Evolutionary conservation across 352 stramenopile species (phyloP).

Genomic region (Phytophthora vignae): DNA sequence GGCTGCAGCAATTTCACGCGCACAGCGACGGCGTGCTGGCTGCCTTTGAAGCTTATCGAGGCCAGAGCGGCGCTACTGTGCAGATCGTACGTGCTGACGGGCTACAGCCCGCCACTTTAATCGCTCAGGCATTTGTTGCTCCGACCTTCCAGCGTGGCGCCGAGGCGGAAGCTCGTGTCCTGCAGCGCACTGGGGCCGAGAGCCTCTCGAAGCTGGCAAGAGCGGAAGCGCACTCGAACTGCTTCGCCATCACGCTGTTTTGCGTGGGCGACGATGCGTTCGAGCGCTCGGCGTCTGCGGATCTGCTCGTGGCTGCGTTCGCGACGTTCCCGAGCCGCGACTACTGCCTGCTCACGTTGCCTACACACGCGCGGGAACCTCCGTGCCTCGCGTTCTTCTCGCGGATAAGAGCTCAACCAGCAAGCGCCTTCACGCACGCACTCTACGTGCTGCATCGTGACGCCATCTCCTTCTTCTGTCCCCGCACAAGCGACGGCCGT

Average conservation of each 20-base stretch:
- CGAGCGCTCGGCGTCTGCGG: conserved; percentile 47
- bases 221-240: conserved; percentile 57
- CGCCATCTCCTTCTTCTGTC: conserved; percentile 63
- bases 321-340: conserved; percentile 59
- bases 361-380: conserved; percentile 56
- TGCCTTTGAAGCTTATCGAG: conserved; percentile 44
- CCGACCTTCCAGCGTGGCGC: conserved; percentile 58
- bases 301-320: conserved; percentile 63
- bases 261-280: conserved; percentile 57
- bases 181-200: conserved; percentile 35
- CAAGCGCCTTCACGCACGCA: conserved; percentile 64
- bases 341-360: conserved; percentile 66
- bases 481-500: conserved; percentile 32
- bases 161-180: conserved; percentile 40
- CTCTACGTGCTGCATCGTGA: conserved; percentile 69
- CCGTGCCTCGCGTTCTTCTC: conserved; percentile 60
- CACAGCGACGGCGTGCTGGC: conserved; percentile 68
- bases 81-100: conserved; percentile 72
- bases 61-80: conserved; percentile 24
- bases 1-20: conserved; percentile 90
- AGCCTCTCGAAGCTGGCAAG: conserved; percentile 40
- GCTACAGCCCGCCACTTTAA: conserved; percentile 49
- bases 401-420: conserved; percentile 41
- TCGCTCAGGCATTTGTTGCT: conserved; percentile 55
- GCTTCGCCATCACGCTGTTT: conserved; percentile 72